Conservation (phyloP, 2,329 filamentous ascomycete genomes). For the Myriosclerotinia curreyana region DNA sequence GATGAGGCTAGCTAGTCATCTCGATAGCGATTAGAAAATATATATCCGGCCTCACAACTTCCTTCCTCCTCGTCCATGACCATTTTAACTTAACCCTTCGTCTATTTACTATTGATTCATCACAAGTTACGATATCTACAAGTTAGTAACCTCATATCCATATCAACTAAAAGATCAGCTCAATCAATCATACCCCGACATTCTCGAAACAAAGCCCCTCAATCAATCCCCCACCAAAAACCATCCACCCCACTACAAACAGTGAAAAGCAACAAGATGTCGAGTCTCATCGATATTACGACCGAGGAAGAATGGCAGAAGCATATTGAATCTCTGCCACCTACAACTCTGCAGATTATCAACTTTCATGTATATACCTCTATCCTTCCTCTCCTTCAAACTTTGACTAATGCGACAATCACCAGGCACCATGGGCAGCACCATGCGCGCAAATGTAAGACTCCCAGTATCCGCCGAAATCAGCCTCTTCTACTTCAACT, state of each 20-base stretch:
- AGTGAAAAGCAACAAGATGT: constrained; percentile 53
- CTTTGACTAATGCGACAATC: constrained; percentile 17
- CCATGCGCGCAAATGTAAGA: constrained; percentile 46
- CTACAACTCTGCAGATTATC: constrained; percentile 73
- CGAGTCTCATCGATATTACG: constrained; percentile 73
- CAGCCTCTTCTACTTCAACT: constrained; percentile 63
- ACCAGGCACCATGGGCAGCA: constrained; percentile 80
- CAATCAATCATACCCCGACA: not conserved
- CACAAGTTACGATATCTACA: not conserved
- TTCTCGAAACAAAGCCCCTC: not conserved
- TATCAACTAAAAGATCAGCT: not conserved
- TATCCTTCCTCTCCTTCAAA: not conserved
- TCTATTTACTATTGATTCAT: not conserved
- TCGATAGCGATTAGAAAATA: constrained; percentile 23
- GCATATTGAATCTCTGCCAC: constrained; percentile 62
- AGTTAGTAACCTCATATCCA: too few species aligned
- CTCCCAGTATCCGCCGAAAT: not conserved
- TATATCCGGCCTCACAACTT: constrained; percentile 14
- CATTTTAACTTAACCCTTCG: not conserved
- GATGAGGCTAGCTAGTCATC: constrained; percentile 19
- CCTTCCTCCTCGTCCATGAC: not conserved
- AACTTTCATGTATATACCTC: constrained; percentile 66
- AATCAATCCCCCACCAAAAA: constrained; percentile 12
- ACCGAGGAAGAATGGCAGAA: constrained; percentile 70
- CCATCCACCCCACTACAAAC: constrained; percentile 13